Base-by-base conservation (phyloP, 306 rosid genomes). In the Vigna unguiculata region DNA sequence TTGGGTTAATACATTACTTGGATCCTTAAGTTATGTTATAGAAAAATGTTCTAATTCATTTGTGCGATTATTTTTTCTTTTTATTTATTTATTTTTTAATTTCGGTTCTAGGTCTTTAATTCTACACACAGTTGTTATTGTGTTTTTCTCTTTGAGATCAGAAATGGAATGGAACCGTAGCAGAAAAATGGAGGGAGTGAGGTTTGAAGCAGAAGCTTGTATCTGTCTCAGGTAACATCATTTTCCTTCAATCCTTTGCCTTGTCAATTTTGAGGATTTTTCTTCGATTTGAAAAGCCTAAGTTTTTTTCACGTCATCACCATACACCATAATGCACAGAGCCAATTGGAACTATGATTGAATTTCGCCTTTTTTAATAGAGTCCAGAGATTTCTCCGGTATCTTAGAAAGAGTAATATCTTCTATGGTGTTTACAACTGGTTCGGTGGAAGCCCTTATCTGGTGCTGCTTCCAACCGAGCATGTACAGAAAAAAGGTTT, bases 401-500 rank as follows among this genome's bases (percentile, higher is more conserved):
- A 91, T 80, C 79, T 84, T 87, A 66, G 98, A 58, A 77, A 96
- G 86, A 69, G 76, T 69, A 36, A 86, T 83, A 83, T 92, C 93
- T 68, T 86, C 93, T 25, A 54, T 68, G 64, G 70, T 72, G 72
- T 87, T 88, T 22, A 53, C 81, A 47, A 32, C 83, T 69, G 88
- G 84, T 79, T 82, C 77, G 24, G 81, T 54, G 47, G 83, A 63
- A 68, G 54, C 60, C 65, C 60, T 79, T 78, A 74, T 54, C 55
- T 62, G 19, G 80, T 82, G 71, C 83, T 81, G 77, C 88, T 88
- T 84, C 97, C 97, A 79, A 90, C 77, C 24, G 93, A 86, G 86
- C 99, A 96, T 62, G 99, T 96, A 83, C 99, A 96, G 74, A 92
- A 90, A 89, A 96, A 96, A 74, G 99, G 99, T 78, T 96, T 96